A percentile compares a stretch with the other conserved stretches of the same genome.
Evolutionary conservation across 139 green algal genomes (phyloP).

Genomic region (Mychonastes homosphaera): DNA sequence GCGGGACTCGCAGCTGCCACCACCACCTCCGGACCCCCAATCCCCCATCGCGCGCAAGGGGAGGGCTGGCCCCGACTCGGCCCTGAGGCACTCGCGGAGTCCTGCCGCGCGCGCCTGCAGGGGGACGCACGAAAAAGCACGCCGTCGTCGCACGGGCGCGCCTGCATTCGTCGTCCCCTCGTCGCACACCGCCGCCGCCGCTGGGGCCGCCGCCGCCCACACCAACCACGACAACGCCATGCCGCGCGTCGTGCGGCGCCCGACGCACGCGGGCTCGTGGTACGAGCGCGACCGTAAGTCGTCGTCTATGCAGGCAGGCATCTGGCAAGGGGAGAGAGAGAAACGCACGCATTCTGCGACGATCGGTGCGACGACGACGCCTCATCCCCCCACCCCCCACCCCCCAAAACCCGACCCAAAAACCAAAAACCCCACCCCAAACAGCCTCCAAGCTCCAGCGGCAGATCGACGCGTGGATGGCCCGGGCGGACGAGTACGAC

Average conservation of each 20-base stretch:
- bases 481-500: constrained; percentile 10
- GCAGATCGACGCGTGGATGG: constrained; percentile 44
- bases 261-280: constrained; percentile 57
- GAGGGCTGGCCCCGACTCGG: too few species aligned
- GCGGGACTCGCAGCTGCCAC: too few species aligned
- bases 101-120: too few species aligned
- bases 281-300: constrained; percentile 45
- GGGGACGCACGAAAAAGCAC: too few species aligned
- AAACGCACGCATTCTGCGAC: background rate
- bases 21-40: too few species aligned
- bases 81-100: too few species aligned
- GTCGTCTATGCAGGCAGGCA: background rate
- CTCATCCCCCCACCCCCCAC: background rate
- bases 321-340: background rate
- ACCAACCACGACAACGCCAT: too few species aligned
- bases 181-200: too few species aligned
- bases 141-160: too few species aligned
- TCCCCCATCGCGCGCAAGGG: too few species aligned
- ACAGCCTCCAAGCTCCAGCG: constrained; percentile 23
- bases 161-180: too few species aligned
- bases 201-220: too few species aligned
- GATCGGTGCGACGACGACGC: background rate
- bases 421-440: background rate
- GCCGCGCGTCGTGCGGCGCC: constrained; percentile 8
- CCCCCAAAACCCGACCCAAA: background rate